A percentile compares a stretch with the other conserved stretches of the same genome.
Evolutionary conservation across 441 rosid species (phyloP).

Genomic region (Pelargonium australe): DNA sequence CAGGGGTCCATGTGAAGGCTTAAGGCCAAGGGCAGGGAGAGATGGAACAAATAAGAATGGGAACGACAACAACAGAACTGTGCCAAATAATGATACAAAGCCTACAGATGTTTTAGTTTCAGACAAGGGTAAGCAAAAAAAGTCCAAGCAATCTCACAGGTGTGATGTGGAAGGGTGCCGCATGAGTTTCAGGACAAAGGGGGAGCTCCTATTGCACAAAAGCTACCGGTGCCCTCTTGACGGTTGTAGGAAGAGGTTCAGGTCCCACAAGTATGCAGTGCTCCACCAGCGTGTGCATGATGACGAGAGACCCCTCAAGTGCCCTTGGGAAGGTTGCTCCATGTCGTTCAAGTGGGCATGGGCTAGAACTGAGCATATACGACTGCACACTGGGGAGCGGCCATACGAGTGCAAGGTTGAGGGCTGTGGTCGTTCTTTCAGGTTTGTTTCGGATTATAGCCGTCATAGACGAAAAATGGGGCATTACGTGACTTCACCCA

Average conservation of each 20-base stretch:
- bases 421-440: conserved; percentile 76
- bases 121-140: conserved; percentile 29
- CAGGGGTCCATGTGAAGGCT: conserved; percentile 94
- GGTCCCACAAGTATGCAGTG: conserved; percentile 71
- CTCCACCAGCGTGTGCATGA: conserved; percentile 89
- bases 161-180: conserved; percentile 80
- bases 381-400: conserved; percentile 90
- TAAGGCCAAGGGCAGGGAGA: conserved; percentile 69
- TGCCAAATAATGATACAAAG: conserved; percentile 35
- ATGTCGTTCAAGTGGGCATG: conserved; percentile 98
- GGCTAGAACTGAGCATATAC: conserved; percentile 97
- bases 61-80: conserved; percentile 20
- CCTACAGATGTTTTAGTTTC: conserved; percentile 25
- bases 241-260: conserved; percentile 79
- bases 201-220: conserved; percentile 59
- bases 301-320: conserved; percentile 75
- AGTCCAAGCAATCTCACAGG: conserved; percentile 33
- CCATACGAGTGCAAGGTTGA: conserved; percentile 81
- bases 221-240: conserved; percentile 68
- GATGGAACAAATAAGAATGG: conserved; percentile 26
- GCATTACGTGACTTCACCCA: conserved; percentile 46
- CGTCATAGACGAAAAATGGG: conserved; percentile 87
- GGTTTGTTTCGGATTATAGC: conserved; percentile 92
- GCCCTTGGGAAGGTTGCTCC: conserved; percentile 83
- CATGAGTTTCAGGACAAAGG: conserved; percentile 74